Evolutionary conservation across 1,284 basidiomycete genomes (phyloP), one percentile per base, ranked within the genome.

Genomic region (Marasmius oreades): DNA sequence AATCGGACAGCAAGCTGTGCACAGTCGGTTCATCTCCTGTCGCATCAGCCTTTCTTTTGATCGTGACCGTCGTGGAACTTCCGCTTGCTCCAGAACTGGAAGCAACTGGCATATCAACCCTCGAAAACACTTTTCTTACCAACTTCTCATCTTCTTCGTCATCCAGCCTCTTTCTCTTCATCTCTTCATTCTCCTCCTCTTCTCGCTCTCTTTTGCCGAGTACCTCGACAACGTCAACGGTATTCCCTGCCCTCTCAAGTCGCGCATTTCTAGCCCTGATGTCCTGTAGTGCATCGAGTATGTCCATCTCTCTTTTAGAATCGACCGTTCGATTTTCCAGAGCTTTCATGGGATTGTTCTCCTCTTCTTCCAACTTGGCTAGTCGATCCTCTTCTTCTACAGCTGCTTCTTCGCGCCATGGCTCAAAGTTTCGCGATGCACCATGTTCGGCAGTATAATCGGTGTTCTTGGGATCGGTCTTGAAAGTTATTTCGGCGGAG

Each of bases 401-500:
- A 0, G 80, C 85, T 58, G 78, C 69, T 69, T 91, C 89, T 56
- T 93, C 91, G 64, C 92, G 73, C 92, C 92, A 94, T 12, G 91
- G 91, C 72, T 98, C 95, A 67, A 96, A 97, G 68, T 97, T 98
- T 18, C 95, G 85, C 7, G 88, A 92, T 24, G 95, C 95, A 33
- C 95, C 95, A 67, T 96, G 94, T 70, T 98, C 95, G 39, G 91
- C 92, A 12, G 80, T 63, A 66, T 97, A 98, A 71, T 98, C 95
- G 1, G 94, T 96, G 67, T 97, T 98, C 80, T 96, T 96, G 8
- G 96, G 97, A 70, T 99, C 97, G 0, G 96, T 99, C 73, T 98
- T 98, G 86, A 99, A 99, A 0, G 97, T 99, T 63, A 99, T 98
- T 70, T 99, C 97, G 7, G 95, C 92, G 1, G 94, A 97, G 70